phyloP scores from a whole-genome alignment of 148 eudicot genomes.

The Pharnaceum exiguum region DNA sequence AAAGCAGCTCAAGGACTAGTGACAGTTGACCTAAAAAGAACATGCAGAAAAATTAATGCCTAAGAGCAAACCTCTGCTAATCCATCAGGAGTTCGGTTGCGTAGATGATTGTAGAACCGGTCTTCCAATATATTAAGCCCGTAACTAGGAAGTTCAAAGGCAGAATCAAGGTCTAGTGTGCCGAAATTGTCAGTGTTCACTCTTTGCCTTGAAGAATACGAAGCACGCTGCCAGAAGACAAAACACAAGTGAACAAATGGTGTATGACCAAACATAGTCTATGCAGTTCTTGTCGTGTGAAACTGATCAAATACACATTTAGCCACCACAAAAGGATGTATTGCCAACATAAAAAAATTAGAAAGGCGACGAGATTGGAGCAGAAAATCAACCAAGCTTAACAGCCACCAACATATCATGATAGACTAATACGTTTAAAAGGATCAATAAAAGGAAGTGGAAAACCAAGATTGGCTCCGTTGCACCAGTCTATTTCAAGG shows the following conservation, averaged over 20 bases:
- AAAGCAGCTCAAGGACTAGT: not conserved
- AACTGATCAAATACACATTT: not conserved
- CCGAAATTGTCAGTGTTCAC: conserved; percentile 53
- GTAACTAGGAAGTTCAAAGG: conserved; percentile 34
- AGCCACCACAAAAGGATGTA: too few species aligned
- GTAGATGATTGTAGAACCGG: conserved; percentile 66
- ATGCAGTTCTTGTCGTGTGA: not conserved
- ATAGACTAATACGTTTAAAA: too few species aligned
- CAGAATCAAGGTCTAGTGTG: conserved; percentile 43
- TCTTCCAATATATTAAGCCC: conserved; percentile 62
- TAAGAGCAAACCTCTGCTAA: conserved; percentile 66
- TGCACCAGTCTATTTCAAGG: not conserved
- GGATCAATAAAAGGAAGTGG: too few species aligned
- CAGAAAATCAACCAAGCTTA: too few species aligned
- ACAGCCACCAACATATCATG: too few species aligned
- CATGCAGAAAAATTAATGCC: not conserved
- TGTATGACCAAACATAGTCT: not conserved
- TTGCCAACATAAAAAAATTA: too few species aligned
- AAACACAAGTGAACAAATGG: conserved; percentile 4
- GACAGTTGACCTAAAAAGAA: not conserved
- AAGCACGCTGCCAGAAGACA: conserved; percentile 47
- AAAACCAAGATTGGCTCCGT: not conserved
- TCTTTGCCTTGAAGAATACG: conserved; percentile 58
- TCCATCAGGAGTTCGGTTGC: conserved; percentile 67
- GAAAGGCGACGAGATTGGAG: too few species aligned